Evolutionary conservation across 352 stramenopile species (phyloP), one percentile per base, ranked within the genome.

Genomic region (Pythium chondricola): DNA sequence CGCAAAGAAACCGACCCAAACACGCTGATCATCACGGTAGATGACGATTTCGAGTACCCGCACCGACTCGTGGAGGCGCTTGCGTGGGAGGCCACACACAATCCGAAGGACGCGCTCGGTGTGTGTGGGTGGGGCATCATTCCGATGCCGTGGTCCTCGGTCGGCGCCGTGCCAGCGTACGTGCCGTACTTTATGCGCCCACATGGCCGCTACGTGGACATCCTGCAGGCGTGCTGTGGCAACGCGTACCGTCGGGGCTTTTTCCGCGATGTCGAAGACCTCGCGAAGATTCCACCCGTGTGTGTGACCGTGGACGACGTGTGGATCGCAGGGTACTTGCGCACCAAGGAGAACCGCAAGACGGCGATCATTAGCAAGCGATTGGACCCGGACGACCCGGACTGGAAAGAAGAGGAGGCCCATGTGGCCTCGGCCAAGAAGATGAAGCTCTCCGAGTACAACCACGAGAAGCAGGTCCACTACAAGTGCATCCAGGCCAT

Each of bases 41-140:
- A 92, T 40, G 80, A 92, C 41, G 80, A 92, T 69, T 92, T 92
- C 49, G 71, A 78, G 52, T 89, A 92, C 42, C 77, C 80, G n/a
- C 5, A 43, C 29, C 53, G 67, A 31, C 53, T 92, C 6, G 73
- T 88, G 20, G 71, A 80, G 21, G 69, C 80, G 26, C 56, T 89
- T 20, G 65, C 71, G 29, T 92, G 80, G 80, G 77, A 92, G 52
- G 70, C 74, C 14, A 55, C 74, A 29, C 50, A 63, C 22, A 77
- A 78, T 39, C 63, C 74, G 3, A 63, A 87, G 0, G 76, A 85
- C 31, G 77, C 58, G 27, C 48, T 92, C 14, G 80, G 80, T 7
- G 74, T 91, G 2, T 91, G 80, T 48, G 77, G 80, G 51, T 91
- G 80, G 80, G 80, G 80, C 25, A 85, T 89, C 56, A 63, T 91